Conservation (phyloP, 768 basidiomycete genomes). For the Mycena alexandri region DNA sequence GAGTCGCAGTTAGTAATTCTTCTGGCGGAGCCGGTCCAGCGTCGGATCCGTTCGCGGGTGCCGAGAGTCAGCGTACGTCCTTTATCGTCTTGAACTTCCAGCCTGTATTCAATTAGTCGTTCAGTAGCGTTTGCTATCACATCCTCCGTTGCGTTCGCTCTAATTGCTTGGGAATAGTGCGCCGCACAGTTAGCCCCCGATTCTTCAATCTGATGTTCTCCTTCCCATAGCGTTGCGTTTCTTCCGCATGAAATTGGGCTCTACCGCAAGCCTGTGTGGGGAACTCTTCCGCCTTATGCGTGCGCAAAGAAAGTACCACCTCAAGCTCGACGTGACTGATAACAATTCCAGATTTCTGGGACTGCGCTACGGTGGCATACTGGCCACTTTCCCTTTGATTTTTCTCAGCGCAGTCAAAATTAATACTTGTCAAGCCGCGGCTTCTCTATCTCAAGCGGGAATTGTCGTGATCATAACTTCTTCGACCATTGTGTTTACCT, state of each 20-base stretch:
- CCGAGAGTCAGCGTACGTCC: not conserved
- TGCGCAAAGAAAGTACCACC: not conserved
- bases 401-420: constrained; percentile 10
- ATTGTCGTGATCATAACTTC: constrained; percentile 18
- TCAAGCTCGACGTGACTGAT: not conserved
- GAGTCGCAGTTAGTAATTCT: not conserved
- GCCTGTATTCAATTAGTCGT: not conserved
- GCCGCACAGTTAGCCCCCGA: not conserved
- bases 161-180: constrained; percentile 32
- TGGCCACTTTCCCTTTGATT: constrained; percentile 25
- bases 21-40: not conserved
- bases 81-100: not conserved
- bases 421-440: constrained; percentile 22
- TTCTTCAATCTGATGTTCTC: not conserved
- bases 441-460: constrained; percentile 31
- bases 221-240: constrained; percentile 3
- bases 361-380: constrained; percentile 31
- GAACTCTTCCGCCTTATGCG: constrained; percentile 30
- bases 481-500: constrained; percentile 21
- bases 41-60: not conserved
- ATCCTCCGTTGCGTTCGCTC: constrained; percentile 22
- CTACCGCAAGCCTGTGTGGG: constrained; percentile 31
- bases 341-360: constrained; percentile 1
- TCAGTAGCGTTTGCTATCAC: constrained; percentile 27
- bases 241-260: constrained; percentile 29